Evolutionary conservation across 2,329 filamentous ascomycete species (phyloP).

Genomic region (Chaetomiaceae sp.): DNA sequence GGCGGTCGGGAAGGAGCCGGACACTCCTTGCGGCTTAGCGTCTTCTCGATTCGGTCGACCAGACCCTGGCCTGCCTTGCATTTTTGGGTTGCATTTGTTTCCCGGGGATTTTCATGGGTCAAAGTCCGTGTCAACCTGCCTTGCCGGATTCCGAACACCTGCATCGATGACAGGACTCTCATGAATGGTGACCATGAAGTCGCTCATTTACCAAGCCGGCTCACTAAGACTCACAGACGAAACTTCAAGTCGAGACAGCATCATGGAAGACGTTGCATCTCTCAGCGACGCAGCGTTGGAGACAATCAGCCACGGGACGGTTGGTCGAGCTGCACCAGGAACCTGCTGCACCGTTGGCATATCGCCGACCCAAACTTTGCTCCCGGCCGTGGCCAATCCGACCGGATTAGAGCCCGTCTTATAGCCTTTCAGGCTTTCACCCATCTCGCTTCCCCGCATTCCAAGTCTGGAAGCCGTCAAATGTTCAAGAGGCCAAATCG

Average conservation of each 20-base stretch:
- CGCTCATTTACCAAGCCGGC: no score
- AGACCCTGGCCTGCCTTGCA: no score
- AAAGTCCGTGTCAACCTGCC: no score
- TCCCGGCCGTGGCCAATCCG: background rate
- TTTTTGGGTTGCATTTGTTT: background rate
- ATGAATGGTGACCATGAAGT: background rate
- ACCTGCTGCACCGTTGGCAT: background rate
- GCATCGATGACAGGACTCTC: no score
- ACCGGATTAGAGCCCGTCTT: background rate
- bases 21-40: background rate
- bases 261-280: no score
- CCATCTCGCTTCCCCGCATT: constrained; percentile 12
- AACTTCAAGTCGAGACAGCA: no score
- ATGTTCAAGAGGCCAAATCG: background rate
- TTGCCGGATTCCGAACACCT: background rate
- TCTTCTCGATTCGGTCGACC: background rate
- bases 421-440: background rate
- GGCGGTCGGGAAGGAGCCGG: background rate
- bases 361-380: constrained; percentile 1
- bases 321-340: no score
- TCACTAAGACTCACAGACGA: no score
- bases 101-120: background rate
- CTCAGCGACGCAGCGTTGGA: no score
- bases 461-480: no score
- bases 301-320: no score